A percentile compares a stretch with the other conserved stretches of the same genome.
Conservation (phyloP, 1,284 basidiomycete genomes). For the Hymenochaete sp. region DNA sequence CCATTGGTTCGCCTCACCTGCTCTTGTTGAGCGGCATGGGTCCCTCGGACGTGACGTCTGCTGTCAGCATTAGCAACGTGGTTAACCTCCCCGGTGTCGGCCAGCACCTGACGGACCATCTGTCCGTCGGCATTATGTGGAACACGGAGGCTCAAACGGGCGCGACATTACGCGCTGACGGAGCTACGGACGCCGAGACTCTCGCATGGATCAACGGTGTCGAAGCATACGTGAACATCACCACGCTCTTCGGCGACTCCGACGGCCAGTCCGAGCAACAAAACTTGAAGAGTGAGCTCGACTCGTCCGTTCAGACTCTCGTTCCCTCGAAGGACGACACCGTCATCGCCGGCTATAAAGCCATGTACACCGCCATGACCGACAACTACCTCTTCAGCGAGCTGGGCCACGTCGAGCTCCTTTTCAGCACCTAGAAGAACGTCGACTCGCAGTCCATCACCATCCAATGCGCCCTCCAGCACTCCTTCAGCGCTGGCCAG, state of each 20-base stretch:
- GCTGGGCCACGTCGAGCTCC: slow-evolving; percentile 54
- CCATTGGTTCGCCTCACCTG: slow-evolving; percentile 57
- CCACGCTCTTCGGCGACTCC: slow-evolving; percentile 36
- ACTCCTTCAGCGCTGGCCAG: slow-evolving; percentile 43
- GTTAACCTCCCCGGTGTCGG: slow-evolving; percentile 65
- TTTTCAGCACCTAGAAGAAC: slow-evolving; percentile 43
- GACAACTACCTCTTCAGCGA: slow-evolving; percentile 35
- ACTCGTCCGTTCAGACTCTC: slow-evolving; percentile 31
- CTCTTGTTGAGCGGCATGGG: slow-evolving; percentile 69
- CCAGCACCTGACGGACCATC: slow-evolving; percentile 67
- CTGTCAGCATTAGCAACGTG: slow-evolving; percentile 39
- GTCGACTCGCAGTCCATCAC: slow-evolving; percentile 33
- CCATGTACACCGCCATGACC: slow-evolving; percentile 45
- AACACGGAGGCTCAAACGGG: slow-evolving; percentile 39
- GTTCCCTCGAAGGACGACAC: slow-evolving; percentile 39
- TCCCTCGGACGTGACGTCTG: slow-evolving; percentile 44
- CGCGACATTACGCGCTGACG: slow-evolving; percentile 31
- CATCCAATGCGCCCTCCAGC: slow-evolving; percentile 62
- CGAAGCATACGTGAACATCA: slow-evolving; percentile 55
- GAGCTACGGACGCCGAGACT: slow-evolving; percentile 31
- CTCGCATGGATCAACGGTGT: slow-evolving; percentile 61
- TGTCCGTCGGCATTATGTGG: slow-evolving; percentile 43
- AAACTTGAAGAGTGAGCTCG: slow-evolving; percentile 29
- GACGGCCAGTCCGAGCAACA: slow-evolving; percentile 27
- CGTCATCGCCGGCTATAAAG: slow-evolving; percentile 55